These are phyloP conservation scores for Fusarium ramigenum DNA, from an alignment of 2,329 filamentous ascomycete species.

Conservation along the genomic window DNA sequence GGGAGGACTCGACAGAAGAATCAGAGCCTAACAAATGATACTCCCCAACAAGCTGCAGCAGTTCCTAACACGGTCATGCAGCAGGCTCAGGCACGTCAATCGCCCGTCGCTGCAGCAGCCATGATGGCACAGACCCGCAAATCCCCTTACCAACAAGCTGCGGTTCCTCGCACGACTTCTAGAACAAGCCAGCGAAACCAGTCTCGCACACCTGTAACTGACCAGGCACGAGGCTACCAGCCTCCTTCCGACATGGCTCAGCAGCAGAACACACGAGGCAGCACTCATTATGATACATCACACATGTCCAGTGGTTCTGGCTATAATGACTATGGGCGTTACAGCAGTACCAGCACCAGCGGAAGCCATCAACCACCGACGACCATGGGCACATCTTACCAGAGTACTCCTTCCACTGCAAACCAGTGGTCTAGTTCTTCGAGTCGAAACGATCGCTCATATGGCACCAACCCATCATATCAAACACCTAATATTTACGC, in stretches of 20 bases:
- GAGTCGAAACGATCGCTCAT: slow-evolving; percentile 20
- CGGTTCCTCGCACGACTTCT: slow-evolving; percentile 45
- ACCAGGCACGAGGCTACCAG: slow-evolving; percentile 31
- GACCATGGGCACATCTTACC: slow-evolving; percentile 34
- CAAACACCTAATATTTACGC: slow-evolving; percentile 21
- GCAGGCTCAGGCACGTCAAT: slow-evolving; percentile 38
- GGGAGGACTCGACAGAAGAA: slow-evolving; percentile 11
- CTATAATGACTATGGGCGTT: slow-evolving; percentile 37
- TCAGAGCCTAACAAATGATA: slow-evolving; percentile 10
- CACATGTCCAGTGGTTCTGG: slow-evolving; percentile 16
- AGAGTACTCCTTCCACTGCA: slow-evolving; percentile 27
- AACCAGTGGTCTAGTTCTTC: slow-evolving; percentile 40
- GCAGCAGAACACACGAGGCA: slow-evolving; percentile 12
- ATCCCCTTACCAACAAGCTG: slow-evolving; percentile 45
- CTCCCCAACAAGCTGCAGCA: slow-evolving; percentile 10
- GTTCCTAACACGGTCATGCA: slow-evolving; percentile 33
- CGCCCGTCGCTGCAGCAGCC: slow-evolving; percentile 41
- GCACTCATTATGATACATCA: slow-evolving; percentile 14
- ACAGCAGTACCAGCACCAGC: slow-evolving; percentile 8
- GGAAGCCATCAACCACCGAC: slow-evolving; percentile 18
- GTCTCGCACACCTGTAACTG: slow-evolving; percentile 43
- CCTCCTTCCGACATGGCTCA: slow-evolving; percentile 28
- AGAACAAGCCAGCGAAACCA: slow-evolving; percentile 49
- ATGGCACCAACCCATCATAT: slow-evolving; percentile 28
- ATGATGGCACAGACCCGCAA: slow-evolving; percentile 44